Evolutionary conservation across 2,329 filamentous ascomycete genomes (phyloP).

Genomic region (Alternaria sp.): DNA sequence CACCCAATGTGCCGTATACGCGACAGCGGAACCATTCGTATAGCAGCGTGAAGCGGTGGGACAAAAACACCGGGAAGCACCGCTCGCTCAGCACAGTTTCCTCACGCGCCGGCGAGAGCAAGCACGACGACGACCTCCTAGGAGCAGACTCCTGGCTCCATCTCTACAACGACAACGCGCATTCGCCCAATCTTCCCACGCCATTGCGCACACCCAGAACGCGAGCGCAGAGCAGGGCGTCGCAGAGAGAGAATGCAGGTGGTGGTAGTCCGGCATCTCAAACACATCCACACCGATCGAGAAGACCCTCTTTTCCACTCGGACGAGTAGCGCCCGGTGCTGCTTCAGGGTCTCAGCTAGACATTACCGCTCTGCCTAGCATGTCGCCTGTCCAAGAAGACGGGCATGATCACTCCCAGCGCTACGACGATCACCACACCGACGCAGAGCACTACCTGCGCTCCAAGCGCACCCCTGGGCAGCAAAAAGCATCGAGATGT

Average conservation of each 20-base stretch:
- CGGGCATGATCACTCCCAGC: not conserved
- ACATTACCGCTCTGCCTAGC: constrained; percentile 39
- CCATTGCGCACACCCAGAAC: constrained; percentile 4
- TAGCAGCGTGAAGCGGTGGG: constrained; percentile 2
- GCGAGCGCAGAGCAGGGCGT: constrained; percentile 5
- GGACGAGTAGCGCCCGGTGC: constrained; percentile 2
- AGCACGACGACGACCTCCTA: constrained; percentile 5
- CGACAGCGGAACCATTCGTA: not conserved
- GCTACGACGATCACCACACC: not conserved
- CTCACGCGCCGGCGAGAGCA: constrained; percentile 3
- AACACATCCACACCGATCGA: constrained; percentile 11
- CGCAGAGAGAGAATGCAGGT: constrained; percentile 5
- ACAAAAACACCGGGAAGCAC: not conserved
- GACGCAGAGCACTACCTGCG: constrained; percentile 13
- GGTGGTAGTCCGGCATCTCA: constrained; percentile 6
- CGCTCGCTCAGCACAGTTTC: constrained; percentile 6
- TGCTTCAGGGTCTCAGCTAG: constrained; percentile 23
- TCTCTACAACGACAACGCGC: constrained; percentile 11
- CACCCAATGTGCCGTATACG: constrained; percentile 23
- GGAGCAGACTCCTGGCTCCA: constrained; percentile 14
- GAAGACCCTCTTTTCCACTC: constrained; percentile 9
- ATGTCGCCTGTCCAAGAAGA: constrained; percentile 17
- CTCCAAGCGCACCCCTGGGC: constrained; percentile 17
- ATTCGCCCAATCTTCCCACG: constrained; percentile 4
- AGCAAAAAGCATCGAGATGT: constrained; percentile 30